Evolutionary conservation across 1,139 yeast genomes (phyloP), one percentile per base, ranked within the genome.

Genomic region (Kluyveromyces sp.): DNA sequence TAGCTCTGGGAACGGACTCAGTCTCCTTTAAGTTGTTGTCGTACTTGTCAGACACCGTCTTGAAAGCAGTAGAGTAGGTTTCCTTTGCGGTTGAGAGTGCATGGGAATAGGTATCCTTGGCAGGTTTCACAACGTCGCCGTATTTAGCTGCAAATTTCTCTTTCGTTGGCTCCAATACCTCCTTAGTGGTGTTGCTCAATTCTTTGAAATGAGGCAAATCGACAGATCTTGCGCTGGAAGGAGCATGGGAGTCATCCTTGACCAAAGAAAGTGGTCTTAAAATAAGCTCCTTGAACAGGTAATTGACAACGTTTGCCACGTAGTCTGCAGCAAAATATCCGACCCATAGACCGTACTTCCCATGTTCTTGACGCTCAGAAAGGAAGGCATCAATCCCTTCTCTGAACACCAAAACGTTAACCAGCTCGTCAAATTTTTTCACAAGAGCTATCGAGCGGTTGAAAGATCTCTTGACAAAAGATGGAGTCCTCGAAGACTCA

Each of bases 1-100:
- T 45, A 4, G 65, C 64, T 17, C 55, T 52, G 20, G 65, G 64
- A n/a, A 61, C 52, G 34, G 59, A 57, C 33, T 60, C 61, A 32
- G 54, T 48, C 42, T 57, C 55, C 42, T 43, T 53, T 36, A 57
- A 41, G 32, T 59, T 59, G 34, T 49, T 49, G 41, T 58, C 63
- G 43, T 60, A 60, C 31, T 51, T 50, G 6, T 49, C 48, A 1
- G 61, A 53, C n/a, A 60, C 60, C 12, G 57, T 52, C 46, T 59
- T 55, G 46, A 57, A 59, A 2, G 61, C 61, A 7, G 52, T 48
- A 16, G 54, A 48, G 43, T 50, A 55, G 12, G 61, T 55, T 28
- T 57, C 60, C 44, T 52, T 53, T 28, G 58, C 52, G 11, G 41
- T 31, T 19, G 41, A 38, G 15, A 38, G 19, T 12, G 41, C 41